Conservation (phyloP, 2,329 filamentous ascomycete genomes). For the Cladosporium phlei region DNA sequence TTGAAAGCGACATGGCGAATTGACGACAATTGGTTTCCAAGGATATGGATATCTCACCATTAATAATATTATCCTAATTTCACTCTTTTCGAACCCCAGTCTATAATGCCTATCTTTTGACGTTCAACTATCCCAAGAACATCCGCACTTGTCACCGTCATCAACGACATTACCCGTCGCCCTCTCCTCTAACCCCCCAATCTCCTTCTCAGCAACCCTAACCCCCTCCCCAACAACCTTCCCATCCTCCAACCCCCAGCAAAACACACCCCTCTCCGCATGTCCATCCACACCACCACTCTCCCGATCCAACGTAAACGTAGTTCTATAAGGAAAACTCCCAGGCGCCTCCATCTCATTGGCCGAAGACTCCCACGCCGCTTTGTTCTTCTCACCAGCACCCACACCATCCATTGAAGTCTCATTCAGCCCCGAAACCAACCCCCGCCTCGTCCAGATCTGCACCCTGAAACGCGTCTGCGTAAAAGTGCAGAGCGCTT, state of each 20-base stretch:
- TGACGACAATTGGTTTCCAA: too few relatives aligned
- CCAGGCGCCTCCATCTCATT: conserved; percentile 49
- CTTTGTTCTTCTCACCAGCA: neutral
- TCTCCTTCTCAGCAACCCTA: conserved; percentile 23
- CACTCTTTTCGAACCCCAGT: too few relatives aligned
- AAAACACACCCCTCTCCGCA: conserved; percentile 54
- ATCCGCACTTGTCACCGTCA: neutral
- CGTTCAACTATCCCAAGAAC: conserved; percentile 6
- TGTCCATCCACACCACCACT: conserved; percentile 48
- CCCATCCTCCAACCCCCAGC: conserved; percentile 49
- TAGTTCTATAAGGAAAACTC: conserved; percentile 58
- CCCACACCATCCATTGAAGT: neutral
- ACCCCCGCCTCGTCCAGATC: conserved; percentile 54
- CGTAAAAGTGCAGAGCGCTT: conserved; percentile 52
- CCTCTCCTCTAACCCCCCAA: conserved; percentile 9
- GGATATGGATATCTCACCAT: too few relatives aligned
- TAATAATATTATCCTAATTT: too few relatives aligned
- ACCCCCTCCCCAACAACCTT: neutral
- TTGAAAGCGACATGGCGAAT: too few relatives aligned
- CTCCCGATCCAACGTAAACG: conserved; percentile 56
- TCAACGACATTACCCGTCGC: too few relatives aligned
- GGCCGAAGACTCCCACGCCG: conserved; percentile 33
- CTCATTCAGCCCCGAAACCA: conserved; percentile 3
- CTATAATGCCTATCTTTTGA: neutral
- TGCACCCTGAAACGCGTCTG: conserved; percentile 58